Base-by-base conservation (phyloP, 192 early-diverging fungal genomes). In the Phycomyces nitens region DNA sequence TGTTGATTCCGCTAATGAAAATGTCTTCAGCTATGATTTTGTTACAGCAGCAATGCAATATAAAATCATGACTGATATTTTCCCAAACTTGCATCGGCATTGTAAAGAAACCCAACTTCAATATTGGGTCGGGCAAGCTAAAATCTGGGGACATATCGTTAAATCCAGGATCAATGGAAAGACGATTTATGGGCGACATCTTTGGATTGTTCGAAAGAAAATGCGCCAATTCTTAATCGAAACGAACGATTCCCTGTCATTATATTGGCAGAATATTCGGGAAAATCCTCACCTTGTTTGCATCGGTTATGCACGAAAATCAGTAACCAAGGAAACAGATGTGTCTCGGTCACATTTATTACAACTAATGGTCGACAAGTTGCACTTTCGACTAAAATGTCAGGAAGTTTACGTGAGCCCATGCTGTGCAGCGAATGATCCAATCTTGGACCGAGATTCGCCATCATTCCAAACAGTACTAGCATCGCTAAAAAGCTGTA, bases 331-430 rank as follows among this genome's bases (percentile, higher is more conserved):
- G 9, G 51, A 53, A 23, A 53, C 51, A 12, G 15, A 23, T 23
- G 18, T 53, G 5, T 53, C 51, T 8, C 15, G 51, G 6, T 12
- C 51, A 7, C 51, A 18, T 18, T 7, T 53, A 23, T 18, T 53
- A 12, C 51, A 53, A 53, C 51, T 53, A 16, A 53, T 53, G 51
- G 18, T 53, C 18, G 51, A 53, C 18, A 53, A 53, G 18, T 53
- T 53, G 51, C 6, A 53, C 18, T 53, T 12, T 23, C 51, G 51
- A 18, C 5, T 16, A 7, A 53, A 53, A 53, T 53, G 51, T 53
- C n/a, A 53, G 18, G 51, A 53, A 18, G 51, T 53, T 7, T 53
- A 21, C 18, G 51, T 53, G 7, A 53, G 51, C 22, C 51, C 51
- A 16, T 53, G 18, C 51, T 53, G 51, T 18, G 7, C 18, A 18